Base-by-base conservation (phyloP, 1,284 basidiomycete species). In the Mycena citricolor region DNA sequence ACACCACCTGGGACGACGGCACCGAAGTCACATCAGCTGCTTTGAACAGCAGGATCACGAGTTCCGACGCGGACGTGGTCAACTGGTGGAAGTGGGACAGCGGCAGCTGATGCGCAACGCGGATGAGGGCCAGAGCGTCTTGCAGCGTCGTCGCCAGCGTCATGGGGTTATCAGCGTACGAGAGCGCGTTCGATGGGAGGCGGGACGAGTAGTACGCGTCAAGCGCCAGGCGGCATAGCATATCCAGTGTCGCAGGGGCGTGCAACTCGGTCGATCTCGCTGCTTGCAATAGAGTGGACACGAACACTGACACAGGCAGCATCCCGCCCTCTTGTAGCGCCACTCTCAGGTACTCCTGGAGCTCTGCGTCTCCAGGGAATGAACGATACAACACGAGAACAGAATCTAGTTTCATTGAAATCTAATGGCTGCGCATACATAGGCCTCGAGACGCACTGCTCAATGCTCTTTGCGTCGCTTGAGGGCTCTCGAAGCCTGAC, bases 161-260 rank as follows among this genome's bases (percentile, higher is more conserved):
- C 5, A 68, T 63, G 6, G 75, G 64, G 8, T 77, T 68, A 46
- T 79, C 73, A 14, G 67, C 54, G 26, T 67, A 67, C 0, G 75
- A 84, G 65, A 32, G 83, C 59, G 8, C 81, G 2, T 73, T 58
- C 0, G 80, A 66, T 17, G 74, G 61, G 39, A 75, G 52, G n/a
- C 77, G 75, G 20, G 78, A 74, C 11, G 76, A 64, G 56, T 83
- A 81, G 57, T 85, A 79, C 3, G 68, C 67, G 42, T 84, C 76
- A 32, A 86, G 64, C 5, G 76, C 79, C 29, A 81, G 68, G 34
- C 75, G 74, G 60, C 83, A 87, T 8, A 89, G 74, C 54, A 75
- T 74, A 57, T 86, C 77, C 28, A 89, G 67, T 2, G 84, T 88
- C 0, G 79, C 73, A 8, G 74, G 65, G 29, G 77, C 70, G 52